Conservation (phyloP, 169 alveolate genomes). For the Plasmodium fragile region DNA sequence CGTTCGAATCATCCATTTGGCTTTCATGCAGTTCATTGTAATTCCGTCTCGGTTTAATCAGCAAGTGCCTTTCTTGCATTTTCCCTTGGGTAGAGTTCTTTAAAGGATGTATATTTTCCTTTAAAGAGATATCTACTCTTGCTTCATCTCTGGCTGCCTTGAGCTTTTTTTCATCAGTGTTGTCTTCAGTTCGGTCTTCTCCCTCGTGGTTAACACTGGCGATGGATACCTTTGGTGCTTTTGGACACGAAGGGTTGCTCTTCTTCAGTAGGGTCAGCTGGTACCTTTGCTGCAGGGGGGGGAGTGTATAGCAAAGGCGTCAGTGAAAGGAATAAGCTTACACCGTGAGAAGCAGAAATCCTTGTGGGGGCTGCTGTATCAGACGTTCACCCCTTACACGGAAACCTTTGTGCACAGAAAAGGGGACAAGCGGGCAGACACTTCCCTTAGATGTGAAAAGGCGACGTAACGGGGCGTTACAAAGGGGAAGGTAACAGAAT, state of each 20-base stretch:
- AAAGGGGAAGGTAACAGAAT: neutral
- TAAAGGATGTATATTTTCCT: conserved; percentile 5
- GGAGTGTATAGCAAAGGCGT: neutral
- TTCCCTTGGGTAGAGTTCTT: conserved; percentile 19
- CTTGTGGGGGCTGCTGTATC: neutral
- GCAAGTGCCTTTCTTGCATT: conserved; percentile 13
- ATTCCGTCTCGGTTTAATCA: conserved; percentile 22
- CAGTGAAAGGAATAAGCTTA: neutral
- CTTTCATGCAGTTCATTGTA: neutral
- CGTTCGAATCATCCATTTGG: conserved; percentile 2
- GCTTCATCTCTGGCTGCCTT: neutral
- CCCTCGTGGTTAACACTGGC: neutral
- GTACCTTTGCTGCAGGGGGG: conserved; percentile 34
- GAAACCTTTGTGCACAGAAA: neutral
- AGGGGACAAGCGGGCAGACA: neutral
- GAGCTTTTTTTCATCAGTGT: neutral
- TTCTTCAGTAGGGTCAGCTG: conserved; percentile 66
- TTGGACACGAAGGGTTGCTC: conserved; percentile 49
- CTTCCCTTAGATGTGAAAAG: neutral
- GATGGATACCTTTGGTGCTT: conserved; percentile 5
- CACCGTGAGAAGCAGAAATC: neutral
- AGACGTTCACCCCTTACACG: neutral
- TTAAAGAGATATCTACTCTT: conserved; percentile 14
- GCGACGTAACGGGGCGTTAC: no score
- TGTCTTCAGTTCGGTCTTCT: neutral